These are phyloP conservation scores for Psilocybe tampanensis DNA, from an alignment of 768 basidiomycete species.

Conservation along the genomic window DNA sequence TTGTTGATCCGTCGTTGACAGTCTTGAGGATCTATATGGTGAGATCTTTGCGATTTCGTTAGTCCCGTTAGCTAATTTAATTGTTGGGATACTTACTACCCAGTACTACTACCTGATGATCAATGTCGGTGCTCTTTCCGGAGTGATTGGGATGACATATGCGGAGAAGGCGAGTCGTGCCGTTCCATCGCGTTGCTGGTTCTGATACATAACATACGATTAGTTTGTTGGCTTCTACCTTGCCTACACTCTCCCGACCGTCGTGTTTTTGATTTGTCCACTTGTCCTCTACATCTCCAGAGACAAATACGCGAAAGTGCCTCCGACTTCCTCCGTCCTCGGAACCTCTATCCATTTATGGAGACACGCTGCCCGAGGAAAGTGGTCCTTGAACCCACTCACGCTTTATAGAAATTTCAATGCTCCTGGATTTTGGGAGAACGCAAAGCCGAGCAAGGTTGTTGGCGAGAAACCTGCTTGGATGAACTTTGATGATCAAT, in stretches of 20 bases:
- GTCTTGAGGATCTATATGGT: conserved; percentile 76
- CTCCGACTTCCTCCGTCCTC: conserved; percentile 65
- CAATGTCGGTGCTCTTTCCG: conserved; percentile 71
- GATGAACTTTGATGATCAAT: conserved; percentile 78
- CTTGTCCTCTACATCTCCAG: conserved; percentile 55
- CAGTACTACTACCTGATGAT: conserved; percentile 73
- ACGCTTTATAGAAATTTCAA: conserved; percentile 47
- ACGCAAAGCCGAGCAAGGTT: conserved; percentile 61
- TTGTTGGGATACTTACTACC: conserved; percentile 31
- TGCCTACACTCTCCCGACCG: conserved; percentile 62
- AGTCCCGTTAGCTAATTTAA: conserved; percentile 43
- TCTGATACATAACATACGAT: neutral
- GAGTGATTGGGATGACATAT: conserved; percentile 70
- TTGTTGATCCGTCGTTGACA: conserved; percentile 73
- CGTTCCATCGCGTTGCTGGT: neutral
- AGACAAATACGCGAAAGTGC: conserved; percentile 53
- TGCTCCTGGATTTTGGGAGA: conserved; percentile 70
- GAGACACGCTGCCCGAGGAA: conserved; percentile 43
- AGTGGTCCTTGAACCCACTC: conserved; percentile 58
- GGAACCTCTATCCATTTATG: conserved; percentile 47
- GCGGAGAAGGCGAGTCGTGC: conserved; percentile 58
- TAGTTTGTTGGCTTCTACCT: conserved; percentile 66
- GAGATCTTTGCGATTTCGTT: conserved; percentile 19
- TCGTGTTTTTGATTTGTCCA: conserved; percentile 60
- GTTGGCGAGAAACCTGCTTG: conserved; percentile 52